Conservation (phyloP, 139 green algal genomes). For the Micractinium conductrix region DNA sequence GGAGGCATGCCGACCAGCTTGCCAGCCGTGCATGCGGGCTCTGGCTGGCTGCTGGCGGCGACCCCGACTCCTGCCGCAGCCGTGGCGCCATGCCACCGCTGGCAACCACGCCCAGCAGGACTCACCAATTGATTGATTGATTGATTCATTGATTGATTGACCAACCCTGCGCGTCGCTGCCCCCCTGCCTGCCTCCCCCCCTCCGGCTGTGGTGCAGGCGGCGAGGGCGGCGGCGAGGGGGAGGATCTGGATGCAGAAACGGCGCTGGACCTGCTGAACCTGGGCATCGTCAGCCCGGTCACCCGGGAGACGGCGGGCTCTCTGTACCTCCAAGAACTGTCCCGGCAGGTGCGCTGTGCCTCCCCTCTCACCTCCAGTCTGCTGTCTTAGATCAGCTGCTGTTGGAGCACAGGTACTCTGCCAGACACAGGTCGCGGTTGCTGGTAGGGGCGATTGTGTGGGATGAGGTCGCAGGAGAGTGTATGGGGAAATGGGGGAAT, state of each 20-base stretch:
- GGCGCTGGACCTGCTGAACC: conserved; percentile 76
- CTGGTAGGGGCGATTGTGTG: too few species aligned
- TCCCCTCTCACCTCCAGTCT: too few species aligned
- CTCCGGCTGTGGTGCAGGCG: background rate
- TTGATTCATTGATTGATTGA: background rate
- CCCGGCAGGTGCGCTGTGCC: conserved; percentile 68
- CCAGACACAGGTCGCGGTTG: too few species aligned
- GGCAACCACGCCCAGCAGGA: background rate
- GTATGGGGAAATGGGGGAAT: too few species aligned
- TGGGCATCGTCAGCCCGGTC: conserved; percentile 92
- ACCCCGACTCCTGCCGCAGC: too few species aligned
- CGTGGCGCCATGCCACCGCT: background rate
- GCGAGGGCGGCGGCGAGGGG: conserved; percentile 13
- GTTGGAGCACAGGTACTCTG: too few species aligned
- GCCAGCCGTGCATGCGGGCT: too few species aligned
- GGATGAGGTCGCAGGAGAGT: too few species aligned
- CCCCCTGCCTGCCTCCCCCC: background rate
- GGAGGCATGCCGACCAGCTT: too few species aligned
- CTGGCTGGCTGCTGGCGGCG: too few species aligned
- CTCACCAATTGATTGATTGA: too few species aligned
- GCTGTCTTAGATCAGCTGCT: too few species aligned
- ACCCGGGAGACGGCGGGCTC: conserved; percentile 83
- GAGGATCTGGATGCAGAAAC: conserved; percentile 75
- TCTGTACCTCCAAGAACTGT: conserved; percentile 88
- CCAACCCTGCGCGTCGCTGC: background rate